A percentile compares a stretch with the other conserved stretches of the same genome.
phyloP scores from a whole-genome alignment of 805 yeast species.

The Ogataea philodendri region DNA sequence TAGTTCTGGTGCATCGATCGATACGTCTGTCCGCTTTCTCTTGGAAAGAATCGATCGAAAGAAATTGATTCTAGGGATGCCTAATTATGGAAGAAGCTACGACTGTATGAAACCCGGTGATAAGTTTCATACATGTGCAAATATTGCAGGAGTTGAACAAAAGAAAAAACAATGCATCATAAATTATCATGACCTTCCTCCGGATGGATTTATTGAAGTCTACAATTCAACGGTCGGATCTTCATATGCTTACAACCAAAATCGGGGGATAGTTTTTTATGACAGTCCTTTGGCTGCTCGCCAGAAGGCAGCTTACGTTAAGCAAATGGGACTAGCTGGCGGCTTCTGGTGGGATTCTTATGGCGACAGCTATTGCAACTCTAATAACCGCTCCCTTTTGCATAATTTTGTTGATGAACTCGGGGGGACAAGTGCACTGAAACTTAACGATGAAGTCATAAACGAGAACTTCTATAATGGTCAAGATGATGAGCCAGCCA shows the following conservation, averaged over 20 bases:
- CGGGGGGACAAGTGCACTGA: slow-evolving; percentile 23
- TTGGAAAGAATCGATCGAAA: slow-evolving; percentile 11
- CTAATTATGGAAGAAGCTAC: slow-evolving; percentile 65
- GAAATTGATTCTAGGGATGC: slow-evolving; percentile 81
- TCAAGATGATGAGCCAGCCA: not conserved
- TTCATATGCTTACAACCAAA: slow-evolving; percentile 45
- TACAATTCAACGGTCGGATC: slow-evolving; percentile 55
- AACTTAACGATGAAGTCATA: no score
- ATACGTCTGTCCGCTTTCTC: slow-evolving; percentile 41
- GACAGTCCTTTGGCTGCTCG: slow-evolving; percentile 58
- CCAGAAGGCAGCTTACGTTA: slow-evolving; percentile 60
- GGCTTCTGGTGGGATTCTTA: slow-evolving; percentile 96
- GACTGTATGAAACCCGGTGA: slow-evolving; percentile 14
- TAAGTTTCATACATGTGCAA: slow-evolving; percentile 24
- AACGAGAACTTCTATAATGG: not conserved
- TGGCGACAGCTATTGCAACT: slow-evolving; percentile 52
- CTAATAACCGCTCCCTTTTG: slow-evolving; percentile 40
- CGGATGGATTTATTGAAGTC: slow-evolving; percentile 37
- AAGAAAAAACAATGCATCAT: slow-evolving; percentile 24
- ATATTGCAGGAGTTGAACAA: slow-evolving; percentile 9
- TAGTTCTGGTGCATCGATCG: slow-evolving; percentile 40
- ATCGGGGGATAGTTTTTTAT: slow-evolving; percentile 51
- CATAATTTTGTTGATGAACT: slow-evolving; percentile 44
- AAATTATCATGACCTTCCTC: slow-evolving; percentile 26
- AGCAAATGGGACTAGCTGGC: slow-evolving; percentile 58